Evolutionary conservation across 352 stramenopile species (phyloP).

Genomic region (Thalassiosira hispida): DNA sequence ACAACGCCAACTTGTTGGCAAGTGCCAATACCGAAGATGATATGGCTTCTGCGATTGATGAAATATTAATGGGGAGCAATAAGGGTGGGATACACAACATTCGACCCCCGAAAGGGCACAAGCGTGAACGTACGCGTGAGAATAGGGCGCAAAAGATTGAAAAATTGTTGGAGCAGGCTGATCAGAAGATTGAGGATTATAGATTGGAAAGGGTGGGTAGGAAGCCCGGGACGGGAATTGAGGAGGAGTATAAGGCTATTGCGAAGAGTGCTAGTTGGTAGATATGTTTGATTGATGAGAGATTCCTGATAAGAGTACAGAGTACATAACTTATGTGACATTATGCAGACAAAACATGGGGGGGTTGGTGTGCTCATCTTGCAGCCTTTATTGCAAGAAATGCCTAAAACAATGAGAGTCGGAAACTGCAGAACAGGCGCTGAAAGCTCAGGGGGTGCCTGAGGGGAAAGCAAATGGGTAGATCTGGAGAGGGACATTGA

Average conservation of each 20-base stretch:
- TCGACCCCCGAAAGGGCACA: slow-evolving; percentile 63
- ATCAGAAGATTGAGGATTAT: slow-evolving; percentile 78
- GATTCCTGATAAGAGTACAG: too few relatives aligned
- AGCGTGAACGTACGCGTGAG: slow-evolving; percentile 68
- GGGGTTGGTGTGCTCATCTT: too few relatives aligned
- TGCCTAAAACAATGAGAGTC: slow-evolving; percentile 72
- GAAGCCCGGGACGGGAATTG: slow-evolving; percentile 67
- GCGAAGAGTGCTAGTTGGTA: slow-evolving; percentile 32
- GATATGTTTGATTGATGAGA: not conserved
- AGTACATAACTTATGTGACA: too few relatives aligned
- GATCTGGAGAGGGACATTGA: slow-evolving; percentile 71
- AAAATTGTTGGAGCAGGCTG: slow-evolving; percentile 49
- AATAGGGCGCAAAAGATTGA: slow-evolving; percentile 77
- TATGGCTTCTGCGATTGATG: not conserved
- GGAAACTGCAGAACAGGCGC: slow-evolving; percentile 52
- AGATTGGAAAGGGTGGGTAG: slow-evolving; percentile 54
- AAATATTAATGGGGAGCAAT: slow-evolving; percentile 25
- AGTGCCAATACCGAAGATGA: not conserved
- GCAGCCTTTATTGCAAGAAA: too few relatives aligned
- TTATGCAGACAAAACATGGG: too few relatives aligned
- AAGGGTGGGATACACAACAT: slow-evolving; percentile 48
- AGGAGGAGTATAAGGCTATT: slow-evolving; percentile 69
- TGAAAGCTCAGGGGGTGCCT: slow-evolving; percentile 54
- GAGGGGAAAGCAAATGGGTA: slow-evolving; percentile 72
- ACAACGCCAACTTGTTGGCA: too few relatives aligned